These are phyloP conservation scores for Nephelium lappaceum DNA, from an alignment of 345 rosid species.

Conservation along the genomic window DNA sequence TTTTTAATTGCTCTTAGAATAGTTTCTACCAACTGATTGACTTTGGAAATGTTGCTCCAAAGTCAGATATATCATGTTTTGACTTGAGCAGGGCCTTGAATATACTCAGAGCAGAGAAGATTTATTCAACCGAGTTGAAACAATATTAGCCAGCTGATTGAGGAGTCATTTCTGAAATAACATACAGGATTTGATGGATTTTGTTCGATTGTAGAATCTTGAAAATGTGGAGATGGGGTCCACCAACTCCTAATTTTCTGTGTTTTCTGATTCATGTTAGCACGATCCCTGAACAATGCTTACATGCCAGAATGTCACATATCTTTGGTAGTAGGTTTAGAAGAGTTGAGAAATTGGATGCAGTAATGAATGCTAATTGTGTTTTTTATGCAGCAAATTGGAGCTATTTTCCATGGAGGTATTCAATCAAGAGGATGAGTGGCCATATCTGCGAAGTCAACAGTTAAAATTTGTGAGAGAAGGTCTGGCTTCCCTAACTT, in stretches of 20 bases:
- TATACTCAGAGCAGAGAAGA: no score
- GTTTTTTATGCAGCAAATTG: neutral
- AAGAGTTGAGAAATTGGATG: neutral
- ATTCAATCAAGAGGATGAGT: neutral
- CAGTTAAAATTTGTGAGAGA: slow-evolving; percentile 2
- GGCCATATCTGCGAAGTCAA: slow-evolving; percentile 12
- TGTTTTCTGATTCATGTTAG: neutral
- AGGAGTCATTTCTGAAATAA: no score
- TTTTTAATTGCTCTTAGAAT: neutral
- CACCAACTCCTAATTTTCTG: neutral
- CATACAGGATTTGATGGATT: no score
- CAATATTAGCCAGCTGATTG: no score
- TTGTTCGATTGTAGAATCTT: neutral
- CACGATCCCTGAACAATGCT: slow-evolving; percentile 31
- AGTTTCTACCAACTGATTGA: neutral
- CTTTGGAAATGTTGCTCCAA: neutral
- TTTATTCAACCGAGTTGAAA: no score
- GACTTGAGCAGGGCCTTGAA: neutral
- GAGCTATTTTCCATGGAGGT: neutral
- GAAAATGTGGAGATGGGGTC: neutral
- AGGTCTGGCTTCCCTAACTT: neutral
- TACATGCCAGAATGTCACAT: slow-evolving; percentile 33
- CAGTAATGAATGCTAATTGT: neutral
- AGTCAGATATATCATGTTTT: neutral
- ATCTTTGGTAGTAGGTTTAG: neutral